Conservation (phyloP, 2,329 filamentous ascomycete genomes). For the Penicillium capsulatum region DNA sequence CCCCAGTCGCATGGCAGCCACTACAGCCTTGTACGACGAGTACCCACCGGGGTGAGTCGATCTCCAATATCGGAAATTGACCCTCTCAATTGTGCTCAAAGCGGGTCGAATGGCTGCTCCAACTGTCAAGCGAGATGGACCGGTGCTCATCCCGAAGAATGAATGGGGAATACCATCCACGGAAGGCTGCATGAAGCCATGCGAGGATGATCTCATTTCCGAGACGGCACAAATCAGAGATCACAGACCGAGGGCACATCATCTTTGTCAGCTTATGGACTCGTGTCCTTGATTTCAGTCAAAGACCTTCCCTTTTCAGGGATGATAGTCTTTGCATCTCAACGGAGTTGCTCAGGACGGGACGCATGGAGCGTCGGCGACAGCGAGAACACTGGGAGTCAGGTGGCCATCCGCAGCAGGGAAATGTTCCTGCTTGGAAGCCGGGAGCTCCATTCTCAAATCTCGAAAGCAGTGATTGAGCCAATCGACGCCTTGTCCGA, state of each 20-base stretch:
- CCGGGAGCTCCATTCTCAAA: constrained; percentile 1
- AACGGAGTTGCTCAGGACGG: constrained; percentile 4
- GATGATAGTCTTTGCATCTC: constrained; percentile 13
- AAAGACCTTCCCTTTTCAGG: constrained; percentile 2
- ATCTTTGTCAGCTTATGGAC: constrained; percentile 7
- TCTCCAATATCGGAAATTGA: background rate
- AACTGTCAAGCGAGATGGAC: too few relatives aligned
- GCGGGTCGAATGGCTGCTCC: background rate
- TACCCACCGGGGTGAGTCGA: constrained; percentile 11
- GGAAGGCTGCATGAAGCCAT: constrained; percentile 19
- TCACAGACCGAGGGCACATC: background rate
- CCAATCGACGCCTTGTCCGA: background rate
- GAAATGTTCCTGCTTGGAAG: constrained; percentile 2
- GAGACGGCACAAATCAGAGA: constrained; percentile 5
- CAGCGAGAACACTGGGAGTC: constrained; percentile 1
- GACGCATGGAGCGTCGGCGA: constrained; percentile 5
- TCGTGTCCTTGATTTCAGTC: constrained; percentile 1
- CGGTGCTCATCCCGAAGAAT: background rate
- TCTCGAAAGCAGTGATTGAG: background rate
- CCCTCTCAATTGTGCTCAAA: background rate
- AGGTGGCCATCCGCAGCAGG: constrained; percentile 12
- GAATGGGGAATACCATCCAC: constrained; percentile 16
- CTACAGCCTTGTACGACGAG: constrained; percentile 22
- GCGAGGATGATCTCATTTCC: constrained; percentile 17
- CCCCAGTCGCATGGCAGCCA: constrained; percentile 33